Conservation (phyloP, 495 filamentous ascomycete genomes). For the Tuber borchii region DNA sequence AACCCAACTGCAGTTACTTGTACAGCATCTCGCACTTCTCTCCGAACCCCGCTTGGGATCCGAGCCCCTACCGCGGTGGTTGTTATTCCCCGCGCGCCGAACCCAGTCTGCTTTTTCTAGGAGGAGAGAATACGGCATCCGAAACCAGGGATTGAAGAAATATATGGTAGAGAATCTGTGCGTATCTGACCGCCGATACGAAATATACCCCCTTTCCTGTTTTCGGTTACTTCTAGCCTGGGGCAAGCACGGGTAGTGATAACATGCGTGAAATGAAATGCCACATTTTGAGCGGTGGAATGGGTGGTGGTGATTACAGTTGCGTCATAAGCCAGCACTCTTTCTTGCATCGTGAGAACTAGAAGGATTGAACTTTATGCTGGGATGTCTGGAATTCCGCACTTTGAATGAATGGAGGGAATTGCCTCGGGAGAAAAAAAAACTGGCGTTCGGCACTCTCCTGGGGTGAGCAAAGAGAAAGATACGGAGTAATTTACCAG, state of each 20-base stretch:
- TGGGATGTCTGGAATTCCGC: neutral
- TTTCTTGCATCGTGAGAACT: neutral
- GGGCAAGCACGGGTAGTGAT: no score
- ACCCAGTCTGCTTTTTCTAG: neutral
- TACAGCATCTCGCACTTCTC: neutral
- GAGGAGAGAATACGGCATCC: no score
- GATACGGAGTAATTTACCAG: neutral
- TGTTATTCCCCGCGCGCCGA: neutral
- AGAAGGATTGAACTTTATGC: neutral
- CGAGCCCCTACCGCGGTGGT: neutral
- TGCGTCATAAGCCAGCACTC: neutral
- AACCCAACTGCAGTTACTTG: no score
- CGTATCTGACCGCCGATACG: no score
- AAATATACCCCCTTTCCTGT: no score
- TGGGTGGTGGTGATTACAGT: neutral
- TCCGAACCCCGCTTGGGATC: neutral
- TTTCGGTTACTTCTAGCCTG: no score
- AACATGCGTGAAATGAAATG: no score
- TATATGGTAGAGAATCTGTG: no score
- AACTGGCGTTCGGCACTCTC: neutral
- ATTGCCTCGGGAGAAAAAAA: neutral
- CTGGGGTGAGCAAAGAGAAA: neutral
- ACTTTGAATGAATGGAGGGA: neutral
- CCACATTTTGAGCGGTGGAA: no score
- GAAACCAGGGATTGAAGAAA: no score